Evolutionary conservation across 2,329 filamentous ascomycete genomes (phyloP), one percentile per base, ranked within the genome.

Genomic region (Rutstroemia sp.): DNA sequence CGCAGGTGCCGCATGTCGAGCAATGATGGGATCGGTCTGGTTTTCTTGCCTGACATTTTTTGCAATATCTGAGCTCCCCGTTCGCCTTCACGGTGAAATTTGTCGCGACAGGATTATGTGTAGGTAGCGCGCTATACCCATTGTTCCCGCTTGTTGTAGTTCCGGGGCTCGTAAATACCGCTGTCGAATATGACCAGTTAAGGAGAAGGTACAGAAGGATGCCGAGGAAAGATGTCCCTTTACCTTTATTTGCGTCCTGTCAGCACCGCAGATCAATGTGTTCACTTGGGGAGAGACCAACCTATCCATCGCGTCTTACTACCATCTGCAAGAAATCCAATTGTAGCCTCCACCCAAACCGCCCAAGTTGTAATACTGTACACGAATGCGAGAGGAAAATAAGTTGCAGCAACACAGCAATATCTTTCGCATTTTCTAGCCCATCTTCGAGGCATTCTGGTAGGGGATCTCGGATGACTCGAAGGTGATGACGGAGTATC

Each of bases 21-120:
- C 94, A 99, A 76, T 99, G 94, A 72, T 99, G 94, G 34, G 92
- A 85, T 59, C 94, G 89, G 73, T 99, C 94, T 44, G 94, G 94
- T 75, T 99, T 99, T 61, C 88, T 83, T 52, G 86, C 86, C 74
- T 95, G 89, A 72, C 94, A 99, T 75, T 99, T 99, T 75, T 97
- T 97, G 79, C 94, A 99, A 76, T 87, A 97, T 55, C 94, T 83
- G 52, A 88, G 75, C 66, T 88, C 88, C 65, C 94, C 94, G 44
- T 89, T 91, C 57, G 89, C 87, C 73, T 94, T 99, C 68, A 96
- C 94, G 1, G 92, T 97, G 67, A 96, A 88, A 39, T 87, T 88
- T 8, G 88, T 87, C 56, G 84, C 79, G 62, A 70, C 62, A 64
- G 79, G 66, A 6, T 81, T 73, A 59, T 83, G 78, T n/a, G 87